Evolutionary conservation across 257 asterid species (phyloP).

Genomic region (Solanum virginianum): DNA sequence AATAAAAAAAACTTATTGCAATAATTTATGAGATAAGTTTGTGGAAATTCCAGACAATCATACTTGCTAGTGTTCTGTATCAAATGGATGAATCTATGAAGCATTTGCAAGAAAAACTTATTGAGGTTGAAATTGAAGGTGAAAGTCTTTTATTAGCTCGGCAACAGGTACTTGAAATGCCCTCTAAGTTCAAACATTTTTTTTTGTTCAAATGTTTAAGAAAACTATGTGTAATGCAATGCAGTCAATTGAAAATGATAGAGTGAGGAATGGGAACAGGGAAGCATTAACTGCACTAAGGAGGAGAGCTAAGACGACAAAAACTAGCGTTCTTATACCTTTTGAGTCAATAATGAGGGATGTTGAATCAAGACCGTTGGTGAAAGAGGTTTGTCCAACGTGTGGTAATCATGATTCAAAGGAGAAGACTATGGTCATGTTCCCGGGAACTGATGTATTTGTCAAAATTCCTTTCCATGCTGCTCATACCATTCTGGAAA

Average conservation of each 20-base stretch:
- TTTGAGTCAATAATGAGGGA: constrained; percentile 78
- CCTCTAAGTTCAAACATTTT: background rate
- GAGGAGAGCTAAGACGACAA: constrained; percentile 65
- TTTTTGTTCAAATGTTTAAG: background rate
- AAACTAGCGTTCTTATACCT: constrained; percentile 56
- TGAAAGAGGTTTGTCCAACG: constrained; percentile 75
- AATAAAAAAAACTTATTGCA: background rate
- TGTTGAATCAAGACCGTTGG: constrained; percentile 58
- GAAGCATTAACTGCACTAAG: constrained; percentile 84
- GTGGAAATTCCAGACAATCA: background rate
- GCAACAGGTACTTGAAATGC: constrained; percentile 46
- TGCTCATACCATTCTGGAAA: constrained; percentile 82
- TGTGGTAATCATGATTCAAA: constrained; percentile 74
- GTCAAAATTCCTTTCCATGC: constrained; percentile 80
- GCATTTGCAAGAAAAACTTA: constrained; percentile 36
- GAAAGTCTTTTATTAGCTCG: constrained; percentile 65
- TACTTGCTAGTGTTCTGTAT: background rate
- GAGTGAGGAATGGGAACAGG: constrained; percentile 67
- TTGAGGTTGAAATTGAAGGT: constrained; percentile 70
- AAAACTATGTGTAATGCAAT: background rate
- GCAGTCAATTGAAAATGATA: constrained; percentile 81
- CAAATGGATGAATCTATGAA: constrained; percentile 48
- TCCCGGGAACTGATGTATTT: constrained; percentile 70
- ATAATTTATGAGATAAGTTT: background rate
- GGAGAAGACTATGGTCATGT: constrained; percentile 69